Evolutionary conservation across 768 basidiomycete genomes (phyloP), one percentile per base, ranked within the genome.

Genomic region (Pulveroboletus ravenelii): DNA sequence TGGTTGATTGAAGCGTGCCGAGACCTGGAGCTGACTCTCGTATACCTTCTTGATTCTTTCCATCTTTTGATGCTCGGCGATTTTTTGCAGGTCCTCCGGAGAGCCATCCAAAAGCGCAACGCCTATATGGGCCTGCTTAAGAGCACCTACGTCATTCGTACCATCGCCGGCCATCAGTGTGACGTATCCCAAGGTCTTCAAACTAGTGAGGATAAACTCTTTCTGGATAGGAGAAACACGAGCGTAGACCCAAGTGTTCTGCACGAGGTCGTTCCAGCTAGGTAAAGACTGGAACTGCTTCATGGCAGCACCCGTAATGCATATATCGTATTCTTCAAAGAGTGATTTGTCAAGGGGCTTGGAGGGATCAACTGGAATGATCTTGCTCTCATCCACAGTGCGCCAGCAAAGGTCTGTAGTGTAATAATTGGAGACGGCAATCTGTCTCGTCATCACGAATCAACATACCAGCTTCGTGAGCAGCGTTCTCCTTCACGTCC

Each of bases 91-190:
- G 62, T 97, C 95, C 59, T 94, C 94, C 0, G 81, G 79, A 0
- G 93, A 90, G 1, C 95, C 93, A 61, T 97, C 93, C 47, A 96
- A 72, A 3, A 93, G 74, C 1, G 95, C 95, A 27, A 98, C 89
- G 45, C 96, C 95, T 52, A 99, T 87, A 67, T 99, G 93, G 1
- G 96, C 96, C 66, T 96, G 93, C 69, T 98, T 99, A 46, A 99
- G 80, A 3, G 96, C 96, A 20, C 96, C 96, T 44, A 99, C 96
- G 55, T 98, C 96, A 64, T 99, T 98, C 5, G 96, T 99, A 29
- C 96, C 96, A 64, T 99, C 96, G 45, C 96, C 96, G 6, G 94
- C 96, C 96, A 98, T 98, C 45, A 99, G 78, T 0, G 96, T 99
- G 14, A 78, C 79, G 65, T 92, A 99, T 20, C 95, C 95, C 23